Evolutionary conservation across 225 moss, liverwort and hornwort species (phyloP).

Genomic region (Polytrichum formosum): DNA sequence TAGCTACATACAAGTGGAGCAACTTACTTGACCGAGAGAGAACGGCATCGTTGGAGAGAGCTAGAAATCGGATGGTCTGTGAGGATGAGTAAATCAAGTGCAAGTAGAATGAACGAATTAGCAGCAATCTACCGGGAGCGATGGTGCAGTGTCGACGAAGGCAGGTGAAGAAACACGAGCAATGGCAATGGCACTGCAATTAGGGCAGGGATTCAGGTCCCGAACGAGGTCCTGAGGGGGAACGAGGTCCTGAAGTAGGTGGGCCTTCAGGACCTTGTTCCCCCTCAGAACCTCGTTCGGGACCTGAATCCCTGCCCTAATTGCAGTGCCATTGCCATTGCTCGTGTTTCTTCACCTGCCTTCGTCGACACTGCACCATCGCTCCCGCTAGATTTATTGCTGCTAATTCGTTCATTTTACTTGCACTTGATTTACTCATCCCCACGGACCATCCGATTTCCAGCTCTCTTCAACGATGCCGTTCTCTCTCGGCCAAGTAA

Average conservation of each 20-base stretch:
- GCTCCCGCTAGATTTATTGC: background rate
- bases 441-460: too few species aligned
- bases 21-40: slow-evolving; percentile 8
- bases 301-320: background rate
- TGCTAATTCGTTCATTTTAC: background rate
- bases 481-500: slow-evolving; percentile 9
- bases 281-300: background rate
- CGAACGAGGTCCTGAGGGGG: background rate
- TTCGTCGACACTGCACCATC: background rate
- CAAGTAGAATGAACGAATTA: background rate
- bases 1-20: background rate
- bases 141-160: background rate
- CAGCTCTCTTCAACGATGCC: background rate
- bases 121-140: background rate
- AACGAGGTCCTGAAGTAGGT: too few species aligned
- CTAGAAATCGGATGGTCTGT: too few species aligned
- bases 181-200: background rate
- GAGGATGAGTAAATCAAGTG: background rate
- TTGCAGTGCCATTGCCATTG: background rate
- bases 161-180: background rate
- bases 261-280: too few species aligned
- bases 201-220: background rate
- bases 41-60: slow-evolving; percentile 1
- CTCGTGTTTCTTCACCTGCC: background rate
- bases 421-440: background rate